Percentiles rank a stretch among this genome's conserved stretches.
Conservation (phyloP, 1,284 basidiomycete species). For the Vanrija pseudolonga region DNA sequence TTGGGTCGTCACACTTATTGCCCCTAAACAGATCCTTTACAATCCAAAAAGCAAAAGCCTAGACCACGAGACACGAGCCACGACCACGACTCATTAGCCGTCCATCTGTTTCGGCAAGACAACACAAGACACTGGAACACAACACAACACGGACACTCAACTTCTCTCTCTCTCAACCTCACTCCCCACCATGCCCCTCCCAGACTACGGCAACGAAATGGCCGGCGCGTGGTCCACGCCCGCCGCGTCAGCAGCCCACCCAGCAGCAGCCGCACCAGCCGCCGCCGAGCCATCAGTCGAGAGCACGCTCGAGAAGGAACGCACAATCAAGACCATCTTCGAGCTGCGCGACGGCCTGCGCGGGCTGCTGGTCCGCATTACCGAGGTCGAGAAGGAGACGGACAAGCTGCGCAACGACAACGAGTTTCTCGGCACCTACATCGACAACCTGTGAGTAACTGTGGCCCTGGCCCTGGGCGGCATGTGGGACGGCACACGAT, state of each 20-base stretch:
- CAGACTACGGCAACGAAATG: slow-evolving; percentile 7
- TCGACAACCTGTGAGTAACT: slow-evolving; percentile 47
- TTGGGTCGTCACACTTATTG: too few species aligned
- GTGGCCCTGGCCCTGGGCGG: neutral
- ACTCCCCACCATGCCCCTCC: neutral
- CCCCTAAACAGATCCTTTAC: too few species aligned
- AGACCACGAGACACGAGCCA: too few species aligned
- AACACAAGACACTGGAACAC: too few species aligned
- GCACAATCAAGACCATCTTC: slow-evolving; percentile 42
- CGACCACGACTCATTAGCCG: too few species aligned
- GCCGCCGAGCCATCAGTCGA: slow-evolving; percentile 32
- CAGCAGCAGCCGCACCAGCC: neutral
- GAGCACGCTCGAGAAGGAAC: slow-evolving; percentile 40
- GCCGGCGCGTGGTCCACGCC: slow-evolving; percentile 16
- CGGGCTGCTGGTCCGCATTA: slow-evolving; percentile 37
- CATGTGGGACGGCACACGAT: neutral
- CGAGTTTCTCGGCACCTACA: slow-evolving; percentile 45
- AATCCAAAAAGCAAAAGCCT: too few species aligned
- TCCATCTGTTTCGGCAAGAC: too few species aligned
- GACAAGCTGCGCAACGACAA: slow-evolving; percentile 44
- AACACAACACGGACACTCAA: too few species aligned
- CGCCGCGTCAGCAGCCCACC: neutral
- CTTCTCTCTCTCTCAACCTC: neutral
- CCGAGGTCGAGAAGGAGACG: slow-evolving; percentile 43
- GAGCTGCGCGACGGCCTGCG: slow-evolving; percentile 39